Evolutionary conservation across 2,329 filamentous ascomycete species (phyloP).

Genomic region (Penicillium sp.): DNA sequence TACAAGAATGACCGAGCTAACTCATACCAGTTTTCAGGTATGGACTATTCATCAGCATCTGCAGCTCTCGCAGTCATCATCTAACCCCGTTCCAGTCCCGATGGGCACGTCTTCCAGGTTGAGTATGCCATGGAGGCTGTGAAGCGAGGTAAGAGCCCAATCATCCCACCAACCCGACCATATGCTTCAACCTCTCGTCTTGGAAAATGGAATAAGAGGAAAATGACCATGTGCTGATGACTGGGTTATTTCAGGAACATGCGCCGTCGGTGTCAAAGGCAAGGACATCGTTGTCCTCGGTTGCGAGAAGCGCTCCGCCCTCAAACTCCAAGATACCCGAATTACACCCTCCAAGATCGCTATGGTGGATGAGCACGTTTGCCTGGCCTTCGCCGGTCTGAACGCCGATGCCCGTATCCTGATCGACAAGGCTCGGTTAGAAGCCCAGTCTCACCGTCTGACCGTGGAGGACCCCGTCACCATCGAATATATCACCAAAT

Average conservation of each 20-base stretch:
- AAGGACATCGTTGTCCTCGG: conserved; percentile 91
- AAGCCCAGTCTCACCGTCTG: conserved; percentile 94
- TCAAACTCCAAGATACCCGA: conserved; percentile 98
- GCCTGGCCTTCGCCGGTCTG: conserved; percentile 92
- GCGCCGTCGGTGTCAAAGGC: conserved; percentile 96
- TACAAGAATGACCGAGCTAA: conserved; percentile 40
- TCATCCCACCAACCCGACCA: conserved; percentile 11
- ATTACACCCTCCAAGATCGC: conserved; percentile 99
- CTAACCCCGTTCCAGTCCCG: conserved; percentile 71
- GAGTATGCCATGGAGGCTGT: conserved; percentile 99
- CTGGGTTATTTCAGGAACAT: conserved; percentile 67
- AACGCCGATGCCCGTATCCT: conserved; percentile 98
- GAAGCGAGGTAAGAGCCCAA: conserved; percentile 74
- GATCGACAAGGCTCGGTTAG: conserved; percentile 95
- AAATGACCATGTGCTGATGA: background rate
- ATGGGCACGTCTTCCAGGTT: conserved; percentile 99
- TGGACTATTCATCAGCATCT: conserved; percentile 11
- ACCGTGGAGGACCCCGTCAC: conserved; percentile 97
- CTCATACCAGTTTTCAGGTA: conserved; percentile 76
- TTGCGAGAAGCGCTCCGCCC: conserved; percentile 97
- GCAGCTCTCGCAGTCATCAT: conserved; percentile 15
- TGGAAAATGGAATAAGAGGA: no score
- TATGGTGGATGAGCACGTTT: conserved; percentile 91
- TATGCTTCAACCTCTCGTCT: background rate
- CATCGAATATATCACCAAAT: conserved; percentile 99